Percentiles rank a stretch among this genome's conserved stretches.
phyloP scores from a whole-genome alignment of 306 rosid genomes.

The Gillenia trifoliata region DNA sequence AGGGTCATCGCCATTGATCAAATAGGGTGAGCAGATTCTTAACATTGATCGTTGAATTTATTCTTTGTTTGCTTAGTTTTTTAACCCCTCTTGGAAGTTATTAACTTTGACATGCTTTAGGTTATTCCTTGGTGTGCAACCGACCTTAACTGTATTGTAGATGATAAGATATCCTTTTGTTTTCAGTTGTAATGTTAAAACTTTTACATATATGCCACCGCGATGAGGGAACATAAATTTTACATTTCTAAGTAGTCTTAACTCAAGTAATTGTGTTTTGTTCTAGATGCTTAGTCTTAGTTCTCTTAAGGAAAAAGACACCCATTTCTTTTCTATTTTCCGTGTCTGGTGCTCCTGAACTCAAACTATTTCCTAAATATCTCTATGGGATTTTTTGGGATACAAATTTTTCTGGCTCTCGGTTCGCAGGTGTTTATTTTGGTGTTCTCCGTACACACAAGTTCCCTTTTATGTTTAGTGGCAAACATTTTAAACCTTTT shows the following conservation, averaged over 20 bases:
- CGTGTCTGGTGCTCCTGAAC: not conserved
- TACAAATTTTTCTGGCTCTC: not conserved
- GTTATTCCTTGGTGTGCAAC: not conserved
- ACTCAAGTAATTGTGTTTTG: not conserved
- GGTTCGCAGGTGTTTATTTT: not conserved
- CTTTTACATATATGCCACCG: not conserved
- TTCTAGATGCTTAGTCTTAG: not conserved
- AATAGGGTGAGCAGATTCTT: constrained; percentile 63
- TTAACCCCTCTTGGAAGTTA: not conserved
- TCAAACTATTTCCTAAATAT: not conserved
- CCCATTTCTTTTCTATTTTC: not conserved
- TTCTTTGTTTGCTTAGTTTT: not conserved
- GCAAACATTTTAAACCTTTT: not conserved
- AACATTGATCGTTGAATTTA: not conserved
- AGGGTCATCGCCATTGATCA: constrained; percentile 92
- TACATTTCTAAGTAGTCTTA: not conserved
- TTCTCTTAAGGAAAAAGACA: no score
- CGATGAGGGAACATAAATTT: not conserved
- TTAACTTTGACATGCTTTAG: not conserved
- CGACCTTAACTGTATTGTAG: not conserved
- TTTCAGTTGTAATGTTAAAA: not conserved
- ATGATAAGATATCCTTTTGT: not conserved
- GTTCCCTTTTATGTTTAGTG: not conserved
- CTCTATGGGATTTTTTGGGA: not conserved
- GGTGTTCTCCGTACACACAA: not conserved